These are phyloP conservation scores for Malus sieversii DNA, from an alignment of 306 rosid species.

Conservation along the genomic window DNA sequence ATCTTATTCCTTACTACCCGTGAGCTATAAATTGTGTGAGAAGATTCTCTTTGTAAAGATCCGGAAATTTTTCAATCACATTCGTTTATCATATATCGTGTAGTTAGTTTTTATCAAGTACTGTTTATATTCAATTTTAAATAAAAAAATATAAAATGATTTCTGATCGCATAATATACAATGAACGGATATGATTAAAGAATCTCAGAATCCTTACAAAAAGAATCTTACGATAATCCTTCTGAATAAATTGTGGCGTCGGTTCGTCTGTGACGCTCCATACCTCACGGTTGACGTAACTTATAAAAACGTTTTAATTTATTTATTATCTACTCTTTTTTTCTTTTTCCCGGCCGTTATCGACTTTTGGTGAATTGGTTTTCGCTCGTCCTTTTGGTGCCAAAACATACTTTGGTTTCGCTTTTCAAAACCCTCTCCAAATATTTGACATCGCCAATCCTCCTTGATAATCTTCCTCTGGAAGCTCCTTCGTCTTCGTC, in stretches of 20 bases:
- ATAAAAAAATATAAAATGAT: too few relatives aligned
- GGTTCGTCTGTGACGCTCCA: not conserved
- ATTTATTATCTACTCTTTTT: not conserved
- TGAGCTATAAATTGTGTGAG: not conserved
- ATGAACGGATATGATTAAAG: too few relatives aligned
- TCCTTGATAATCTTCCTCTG: not conserved
- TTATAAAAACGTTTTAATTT: not conserved
- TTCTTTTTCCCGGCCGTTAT: not conserved
- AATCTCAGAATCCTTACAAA: fast-evolving
- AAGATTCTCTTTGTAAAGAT: too few relatives aligned
- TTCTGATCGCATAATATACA: too few relatives aligned
- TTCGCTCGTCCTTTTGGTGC: not conserved
- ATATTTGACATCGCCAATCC: not conserved
- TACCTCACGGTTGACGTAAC: not conserved
- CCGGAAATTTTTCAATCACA: too few relatives aligned
- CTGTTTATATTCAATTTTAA: too few relatives aligned
- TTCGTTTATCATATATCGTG: too few relatives aligned
- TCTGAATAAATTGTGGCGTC: not conserved
- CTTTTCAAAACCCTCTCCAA: constrained; percentile 2
- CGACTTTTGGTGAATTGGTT: not conserved
- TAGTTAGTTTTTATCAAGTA: too few relatives aligned
- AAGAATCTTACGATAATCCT: too few relatives aligned
- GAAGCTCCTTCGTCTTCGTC: not conserved
- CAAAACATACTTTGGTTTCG: not conserved
- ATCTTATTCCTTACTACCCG: not conserved